Conservation (phyloP, 2,329 filamentous ascomycete species). For the Trichoderma gracile region DNA sequence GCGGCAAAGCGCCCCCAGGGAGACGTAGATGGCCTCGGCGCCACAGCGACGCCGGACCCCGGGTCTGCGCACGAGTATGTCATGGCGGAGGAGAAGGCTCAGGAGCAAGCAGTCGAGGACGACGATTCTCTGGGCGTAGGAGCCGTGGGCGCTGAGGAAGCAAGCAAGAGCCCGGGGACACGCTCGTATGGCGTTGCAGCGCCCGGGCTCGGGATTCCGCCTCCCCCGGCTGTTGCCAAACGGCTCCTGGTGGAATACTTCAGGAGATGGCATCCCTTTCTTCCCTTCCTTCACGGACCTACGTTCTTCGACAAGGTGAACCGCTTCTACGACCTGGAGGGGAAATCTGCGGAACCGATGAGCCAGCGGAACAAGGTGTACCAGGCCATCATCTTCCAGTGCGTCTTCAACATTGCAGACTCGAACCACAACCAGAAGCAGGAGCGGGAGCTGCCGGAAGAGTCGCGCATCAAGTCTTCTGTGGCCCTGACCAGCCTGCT, state of each 20-base stretch:
- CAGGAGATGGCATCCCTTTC: conserved; percentile 18
- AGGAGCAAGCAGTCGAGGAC: conserved; percentile 15
- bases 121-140: conserved; percentile 11
- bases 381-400: conserved; percentile 23
- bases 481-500: conserved; percentile 16
- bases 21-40: conserved; percentile 9
- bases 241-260: conserved; percentile 20
- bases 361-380: conserved; percentile 21
- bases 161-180: conserved; percentile 13
- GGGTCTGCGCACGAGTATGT: conserved; percentile 23
- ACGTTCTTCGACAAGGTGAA: conserved; percentile 22
- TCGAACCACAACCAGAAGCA: conserved; percentile 21
- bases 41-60: conserved; percentile 14
- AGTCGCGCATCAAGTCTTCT: conserved; percentile 17
- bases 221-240: conserved; percentile 18
- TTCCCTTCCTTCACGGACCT: conserved; percentile 17
- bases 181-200: conserved; percentile 16
- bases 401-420: conserved; percentile 21
- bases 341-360: conserved; percentile 4
- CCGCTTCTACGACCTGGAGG: conserved; percentile 12
- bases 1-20: conserved; percentile 16
- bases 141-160: conserved; percentile 15
- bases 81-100: conserved; percentile 21
- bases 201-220: conserved; percentile 6
- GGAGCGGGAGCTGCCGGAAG: conserved; percentile 15